Evolutionary conservation across 768 basidiomycete genomes (phyloP), one percentile per base, ranked within the genome.

Genomic region (Russula sp.): DNA sequence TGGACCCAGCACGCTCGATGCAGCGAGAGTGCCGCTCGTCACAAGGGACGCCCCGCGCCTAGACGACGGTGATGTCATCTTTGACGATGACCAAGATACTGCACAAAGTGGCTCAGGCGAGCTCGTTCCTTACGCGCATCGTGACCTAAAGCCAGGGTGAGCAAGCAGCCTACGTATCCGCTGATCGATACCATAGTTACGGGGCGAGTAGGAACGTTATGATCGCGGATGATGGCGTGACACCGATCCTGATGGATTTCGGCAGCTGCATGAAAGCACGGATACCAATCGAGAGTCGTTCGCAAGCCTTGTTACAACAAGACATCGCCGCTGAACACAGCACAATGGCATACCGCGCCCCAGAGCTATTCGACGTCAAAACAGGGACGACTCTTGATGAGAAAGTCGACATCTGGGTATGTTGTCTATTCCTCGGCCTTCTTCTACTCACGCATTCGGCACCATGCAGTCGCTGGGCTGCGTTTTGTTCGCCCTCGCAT

Each of bases 261-360:
- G 97, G 97, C 20, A 97, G 94, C 66, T 83, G 89, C 2, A 80
- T 87, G 70, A 91, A 89, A 73, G 97, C 97, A 4, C 80, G 95
- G 35, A 84, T 98, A 62, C 79, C 77, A 31, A 82, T 98, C 62
- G 84, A 89, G 63, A 93, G 84, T 61, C 82, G 97, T 31, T 86
- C 87, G 31, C 88, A 94, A 72, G 97, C 97, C 0, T 74, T 99
- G 51, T 70, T 89, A 18, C 94, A 98, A 68, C 97, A 98, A 84
- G 97, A 99, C 73, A 85, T 96, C 66, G 97, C 97, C 3, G 94
- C 93, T 18, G 97, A 99, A 74, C 95, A 96, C 74, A 96, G 94
- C 68, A 94, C 94, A 13, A 98, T 99, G 97, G 91, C 97, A 0
- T 99, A 96, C 70, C 87, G 97, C 20, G 95, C 97, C 2, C 97